phyloP scores from a whole-genome alignment of 2,329 filamentous ascomycete species.

The Teratosphaeria viscida region DNA sequence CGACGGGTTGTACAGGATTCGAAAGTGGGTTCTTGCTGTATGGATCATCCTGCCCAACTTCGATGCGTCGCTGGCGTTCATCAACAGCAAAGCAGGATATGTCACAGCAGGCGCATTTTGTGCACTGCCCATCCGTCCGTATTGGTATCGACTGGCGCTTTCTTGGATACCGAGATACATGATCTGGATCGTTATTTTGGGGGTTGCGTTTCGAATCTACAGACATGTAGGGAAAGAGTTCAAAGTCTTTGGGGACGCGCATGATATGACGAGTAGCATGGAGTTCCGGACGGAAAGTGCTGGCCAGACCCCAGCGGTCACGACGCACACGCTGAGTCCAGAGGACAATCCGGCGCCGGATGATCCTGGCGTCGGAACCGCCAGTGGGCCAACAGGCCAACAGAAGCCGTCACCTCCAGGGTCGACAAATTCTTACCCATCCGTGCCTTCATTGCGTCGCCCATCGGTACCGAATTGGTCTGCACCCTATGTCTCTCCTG shows the following conservation, averaged over 20 bases:
- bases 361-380: constrained; percentile 3
- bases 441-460: constrained; percentile 2
- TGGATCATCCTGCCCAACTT: constrained; percentile 50
- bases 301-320: neutral
- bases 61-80: constrained; percentile 53
- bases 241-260: constrained; percentile 26
- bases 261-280: constrained; percentile 10
- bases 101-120: constrained; percentile 57
- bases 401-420: neutral
- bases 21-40: constrained; percentile 47
- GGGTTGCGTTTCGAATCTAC: constrained; percentile 60
- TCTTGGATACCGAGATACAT: constrained; percentile 66
- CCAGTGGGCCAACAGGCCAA: neutral
- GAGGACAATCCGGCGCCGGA: constrained; percentile 17
- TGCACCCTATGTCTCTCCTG: constrained; percentile 3
- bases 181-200: constrained; percentile 53
- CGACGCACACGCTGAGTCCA: neutral
- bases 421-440: neutral
- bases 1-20: constrained; percentile 59
- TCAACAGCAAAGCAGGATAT: constrained; percentile 42
- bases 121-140: constrained; percentile 54
- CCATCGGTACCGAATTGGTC: constrained; percentile 9
- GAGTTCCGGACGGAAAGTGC: constrained; percentile 5
- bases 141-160: constrained; percentile 59
- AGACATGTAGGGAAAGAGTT: constrained; percentile 48